Percentiles rank a stretch among this genome's conserved stretches.
Conservation (phyloP, 78 protist genomes). For the Dictyostelium firmibasis region DNA sequence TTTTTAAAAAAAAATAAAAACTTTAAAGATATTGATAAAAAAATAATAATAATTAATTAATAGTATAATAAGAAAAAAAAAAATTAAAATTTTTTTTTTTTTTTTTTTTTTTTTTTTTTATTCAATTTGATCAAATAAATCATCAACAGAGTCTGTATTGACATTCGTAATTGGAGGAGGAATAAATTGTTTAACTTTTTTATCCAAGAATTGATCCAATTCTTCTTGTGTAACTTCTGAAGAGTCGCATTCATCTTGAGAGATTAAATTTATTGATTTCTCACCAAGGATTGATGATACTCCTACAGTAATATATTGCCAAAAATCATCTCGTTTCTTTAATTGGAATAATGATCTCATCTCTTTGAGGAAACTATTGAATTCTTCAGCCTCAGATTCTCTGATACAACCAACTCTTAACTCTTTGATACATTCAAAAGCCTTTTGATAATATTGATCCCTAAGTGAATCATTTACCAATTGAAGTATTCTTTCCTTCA, state of each 20-base stretch:
- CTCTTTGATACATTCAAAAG: conserved; percentile 72
- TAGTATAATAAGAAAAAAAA: too few relatives aligned
- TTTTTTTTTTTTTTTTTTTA: conserved; percentile 49
- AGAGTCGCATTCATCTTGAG: conserved; percentile 45
- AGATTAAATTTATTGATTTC: conserved; percentile 10
- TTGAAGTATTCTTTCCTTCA: conserved; percentile 69
- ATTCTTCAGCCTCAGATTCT: conserved; percentile 76
- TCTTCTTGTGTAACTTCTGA: conserved; percentile 23
- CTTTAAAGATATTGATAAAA: too few relatives aligned
- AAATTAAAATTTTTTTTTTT: conserved; percentile 22
- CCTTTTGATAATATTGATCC: conserved; percentile 80
- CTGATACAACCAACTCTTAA: conserved; percentile 76
- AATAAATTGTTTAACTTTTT: background rate
- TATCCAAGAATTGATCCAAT: conserved; percentile 27
- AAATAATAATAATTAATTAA: background rate
- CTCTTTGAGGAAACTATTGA: conserved; percentile 67
- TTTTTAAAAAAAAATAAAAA: too few relatives aligned
- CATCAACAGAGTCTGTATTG: conserved; percentile 76
- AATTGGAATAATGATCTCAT: conserved; percentile 48
- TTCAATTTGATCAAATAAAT: conserved; percentile 80
- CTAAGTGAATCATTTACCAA: conserved; percentile 77
- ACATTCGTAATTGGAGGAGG: background rate
- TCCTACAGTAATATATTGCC: conserved; percentile 14
- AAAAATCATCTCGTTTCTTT: conserved; percentile 80
- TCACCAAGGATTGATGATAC: background rate